These are phyloP conservation scores for Penicillium sp. DNA, from an alignment of 2,329 filamentous ascomycete genomes.

Conservation along the genomic window DNA sequence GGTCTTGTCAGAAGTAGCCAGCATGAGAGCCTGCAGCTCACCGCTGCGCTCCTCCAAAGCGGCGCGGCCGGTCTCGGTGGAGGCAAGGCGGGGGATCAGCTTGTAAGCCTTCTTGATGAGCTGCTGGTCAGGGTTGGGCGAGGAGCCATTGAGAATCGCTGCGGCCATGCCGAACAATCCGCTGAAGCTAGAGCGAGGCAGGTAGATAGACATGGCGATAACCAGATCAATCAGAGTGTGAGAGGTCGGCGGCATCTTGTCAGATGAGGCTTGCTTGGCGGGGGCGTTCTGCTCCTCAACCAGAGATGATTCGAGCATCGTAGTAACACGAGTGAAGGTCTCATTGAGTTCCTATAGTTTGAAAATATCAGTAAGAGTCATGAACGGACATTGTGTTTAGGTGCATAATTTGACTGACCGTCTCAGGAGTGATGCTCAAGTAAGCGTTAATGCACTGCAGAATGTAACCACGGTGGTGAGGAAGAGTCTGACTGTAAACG, in stretches of 20 bases:
- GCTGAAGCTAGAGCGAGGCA: constrained; percentile 83
- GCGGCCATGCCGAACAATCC: constrained; percentile 86
- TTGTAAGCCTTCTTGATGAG: constrained; percentile 99
- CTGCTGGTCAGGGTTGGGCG: constrained; percentile 71
- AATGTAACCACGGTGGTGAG: constrained; percentile 88
- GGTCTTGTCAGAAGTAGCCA: constrained; percentile 81
- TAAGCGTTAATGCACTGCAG: constrained; percentile 94
- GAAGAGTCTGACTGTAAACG: constrained; percentile 94
- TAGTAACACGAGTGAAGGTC: constrained; percentile 85
- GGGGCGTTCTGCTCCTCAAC: constrained; percentile 68
- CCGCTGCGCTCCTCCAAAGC: constrained; percentile 76
- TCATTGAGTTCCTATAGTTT: constrained; percentile 71
- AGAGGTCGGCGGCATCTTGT: constrained; percentile 85
- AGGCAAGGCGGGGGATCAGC: constrained; percentile 86
- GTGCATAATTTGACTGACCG: constrained; percentile 41
- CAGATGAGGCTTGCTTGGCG: constrained; percentile 65
- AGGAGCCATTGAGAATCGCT: constrained; percentile 73
- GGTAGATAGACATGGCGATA: constrained; percentile 92
- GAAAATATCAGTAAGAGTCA: not conserved
- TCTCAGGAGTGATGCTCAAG: constrained; percentile 80
- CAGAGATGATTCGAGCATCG: constrained; percentile 78
- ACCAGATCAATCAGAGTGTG: constrained; percentile 97
- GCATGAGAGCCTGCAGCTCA: constrained; percentile 81
- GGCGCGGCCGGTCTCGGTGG: constrained; percentile 76
- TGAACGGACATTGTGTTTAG: not conserved